A percentile compares a stretch with the other conserved stretches of the same genome.
Evolutionary conservation across 345 rosid genomes (phyloP).

Genomic region (Eucalyptus marginata): DNA sequence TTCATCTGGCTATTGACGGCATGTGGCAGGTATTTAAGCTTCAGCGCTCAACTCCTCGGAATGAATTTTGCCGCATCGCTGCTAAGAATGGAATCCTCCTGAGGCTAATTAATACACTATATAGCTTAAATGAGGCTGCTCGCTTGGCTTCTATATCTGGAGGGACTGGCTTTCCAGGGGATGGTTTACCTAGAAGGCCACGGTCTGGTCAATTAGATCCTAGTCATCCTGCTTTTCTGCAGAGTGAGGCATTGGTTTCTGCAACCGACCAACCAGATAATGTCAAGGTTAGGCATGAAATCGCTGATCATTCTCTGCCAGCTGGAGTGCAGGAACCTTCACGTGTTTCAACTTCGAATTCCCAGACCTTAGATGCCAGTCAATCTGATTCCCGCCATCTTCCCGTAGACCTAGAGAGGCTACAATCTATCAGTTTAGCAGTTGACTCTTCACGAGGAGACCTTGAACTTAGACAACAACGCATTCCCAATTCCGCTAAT

Average conservation of each 20-base stretch:
- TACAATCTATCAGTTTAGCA: constrained; percentile 45
- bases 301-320: constrained; percentile 25
- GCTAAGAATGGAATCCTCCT: constrained; percentile 84
- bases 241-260: constrained; percentile 39
- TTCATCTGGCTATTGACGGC: constrained; percentile 98
- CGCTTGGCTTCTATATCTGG: constrained; percentile 63
- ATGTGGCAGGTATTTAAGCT: constrained; percentile 99
- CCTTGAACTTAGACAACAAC: constrained; percentile 44
- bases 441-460: constrained; percentile 39
- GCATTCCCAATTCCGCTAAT: constrained; percentile 27
- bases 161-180: constrained; percentile 43
- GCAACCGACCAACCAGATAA: constrained; percentile 52
- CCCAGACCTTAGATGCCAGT: constrained; percentile 57
- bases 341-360: constrained; percentile 58
- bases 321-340: constrained; percentile 45
- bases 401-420: constrained; percentile 41
- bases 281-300: constrained; percentile 43
- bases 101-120: constrained; percentile 87
- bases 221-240: constrained; percentile 46
- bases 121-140: constrained; percentile 96
- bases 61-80: constrained; percentile 91
- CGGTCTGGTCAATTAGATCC: constrained; percentile 76
- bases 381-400: constrained; percentile 37
- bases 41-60: constrained; percentile 85
- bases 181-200: constrained; percentile 47